Evolutionary conservation across 2,329 filamentous ascomycete genomes (phyloP).

Genomic region (Bertia moriformis): DNA sequence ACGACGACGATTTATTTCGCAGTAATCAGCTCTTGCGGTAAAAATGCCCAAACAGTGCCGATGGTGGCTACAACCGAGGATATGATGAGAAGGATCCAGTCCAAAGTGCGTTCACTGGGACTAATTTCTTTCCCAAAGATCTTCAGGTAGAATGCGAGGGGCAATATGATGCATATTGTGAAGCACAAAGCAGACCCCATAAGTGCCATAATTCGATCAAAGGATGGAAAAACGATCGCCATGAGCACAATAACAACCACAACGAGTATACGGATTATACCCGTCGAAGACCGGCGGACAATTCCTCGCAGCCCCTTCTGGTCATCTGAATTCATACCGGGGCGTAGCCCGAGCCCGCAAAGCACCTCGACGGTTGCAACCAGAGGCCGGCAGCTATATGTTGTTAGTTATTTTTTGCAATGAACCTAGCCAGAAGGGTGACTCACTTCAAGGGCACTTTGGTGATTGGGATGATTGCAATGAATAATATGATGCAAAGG

Average conservation of each 20-base stretch:
- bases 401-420: background rate
- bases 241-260: background rate
- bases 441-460: slow-evolving; percentile 1
- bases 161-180: slow-evolving; percentile 83
- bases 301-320: background rate
- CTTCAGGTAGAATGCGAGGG: slow-evolving; percentile 77
- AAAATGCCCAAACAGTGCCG: slow-evolving; percentile 76
- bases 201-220: slow-evolving; percentile 82
- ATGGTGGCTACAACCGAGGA: slow-evolving; percentile 58
- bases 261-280: background rate
- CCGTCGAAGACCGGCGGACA: background rate
- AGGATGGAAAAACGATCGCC: slow-evolving; percentile 48
- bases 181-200: slow-evolving; percentile 85
- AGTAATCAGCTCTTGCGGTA: slow-evolving; percentile 64
- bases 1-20: slow-evolving; percentile 17
- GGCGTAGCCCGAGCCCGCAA: background rate
- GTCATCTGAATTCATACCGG: background rate
- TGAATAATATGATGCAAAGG: background rate
- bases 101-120: slow-evolving; percentile 43
- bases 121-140: slow-evolving; percentile 66
- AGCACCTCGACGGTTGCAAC: background rate
- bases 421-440: background rate
- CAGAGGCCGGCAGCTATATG: background rate
- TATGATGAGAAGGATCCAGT: slow-evolving; percentile 54
- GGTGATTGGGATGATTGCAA: background rate